Evolutionary conservation across 176 grass and related monocot species (phyloP), one percentile per base, ranked within the genome.

Genomic region (Juncus effusus): DNA sequence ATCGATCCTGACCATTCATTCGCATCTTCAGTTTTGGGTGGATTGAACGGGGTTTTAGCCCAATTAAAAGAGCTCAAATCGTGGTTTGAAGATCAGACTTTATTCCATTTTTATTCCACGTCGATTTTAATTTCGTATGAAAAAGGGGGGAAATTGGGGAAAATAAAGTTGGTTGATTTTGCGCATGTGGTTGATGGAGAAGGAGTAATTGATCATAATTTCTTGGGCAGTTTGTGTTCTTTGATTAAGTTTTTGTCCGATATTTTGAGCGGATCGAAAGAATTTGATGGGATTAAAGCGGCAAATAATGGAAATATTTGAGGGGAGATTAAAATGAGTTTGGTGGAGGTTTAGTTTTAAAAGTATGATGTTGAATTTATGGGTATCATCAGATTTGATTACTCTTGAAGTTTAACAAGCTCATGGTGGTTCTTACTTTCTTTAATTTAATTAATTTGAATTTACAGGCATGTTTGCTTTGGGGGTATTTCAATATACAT

Each of bases 61-160:
- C 88, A 92, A 80, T 72, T 97, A 75, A 47, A 59, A 10, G 83
- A 97, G 72, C 78, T 97, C 2, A 97, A 92, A 80, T 74, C 70
- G 44, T 97, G 94, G 94, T 97, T 97, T 62, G 88, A 92, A 63
- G 80, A 78, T 75, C 85, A 97, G 69, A 89, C 88, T 7, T 7
- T 97, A 19, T 97, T 86, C 88, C 88, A 86, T 59, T 97, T 97
- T 75, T 92, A 92, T 72, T 92, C 88, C 40, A 76, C 74, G 28
- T 97, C 94, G 1, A 28, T 92, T 38, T 62, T 97, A 52, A 19
- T 97, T 8, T 37, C 74, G 15, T 97, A 97, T n/a, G 94, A 89
- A 4, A 83, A 49, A 8, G 38, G 60, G 4, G 41, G 13, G 56
- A 50, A 16, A 7, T 39, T 12, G 13, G 70, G 76, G 57, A 78